These are phyloP conservation scores for Hirsutella rhossiliensis DNA, from an alignment of 2,329 filamentous ascomycete species.

Conservation along the genomic window DNA sequence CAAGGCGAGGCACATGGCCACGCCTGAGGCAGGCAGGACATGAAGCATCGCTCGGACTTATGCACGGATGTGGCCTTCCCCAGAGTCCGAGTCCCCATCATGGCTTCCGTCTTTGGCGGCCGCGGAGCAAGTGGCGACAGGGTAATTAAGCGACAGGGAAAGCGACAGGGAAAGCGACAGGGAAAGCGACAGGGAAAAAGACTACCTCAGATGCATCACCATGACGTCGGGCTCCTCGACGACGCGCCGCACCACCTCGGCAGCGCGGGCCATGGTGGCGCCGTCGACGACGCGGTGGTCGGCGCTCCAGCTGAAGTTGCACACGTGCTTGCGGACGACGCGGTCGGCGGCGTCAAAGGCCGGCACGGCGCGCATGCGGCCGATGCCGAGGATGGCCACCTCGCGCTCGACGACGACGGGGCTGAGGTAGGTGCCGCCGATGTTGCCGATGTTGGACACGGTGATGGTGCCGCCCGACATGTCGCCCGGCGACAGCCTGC, in stretches of 20 bases:
- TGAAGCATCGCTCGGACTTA: no score
- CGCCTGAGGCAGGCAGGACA: no score
- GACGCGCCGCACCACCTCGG: slow-evolving; percentile 63
- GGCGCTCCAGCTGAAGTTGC: slow-evolving; percentile 92
- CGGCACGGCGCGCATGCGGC: slow-evolving; percentile 67
- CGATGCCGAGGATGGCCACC: slow-evolving; percentile 84
- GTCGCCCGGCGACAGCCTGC: slow-evolving; percentile 63
- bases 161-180: no score
- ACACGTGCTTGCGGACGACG: slow-evolving; percentile 65
- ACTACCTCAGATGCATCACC: slow-evolving; percentile 71
- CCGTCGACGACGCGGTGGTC: slow-evolving; percentile 93
- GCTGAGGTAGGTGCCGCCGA: slow-evolving; percentile 83
- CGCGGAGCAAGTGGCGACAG: no score
- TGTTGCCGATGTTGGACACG: slow-evolving; percentile 90
- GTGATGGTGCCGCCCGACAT: slow-evolving; percentile 84
- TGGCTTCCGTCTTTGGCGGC: no score
- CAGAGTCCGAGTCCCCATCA: no score
- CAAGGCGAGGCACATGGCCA: no score
- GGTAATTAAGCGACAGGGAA: no score
- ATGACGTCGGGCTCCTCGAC: slow-evolving; percentile 81
- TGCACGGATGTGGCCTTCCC: no score
- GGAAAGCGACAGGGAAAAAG: no score
- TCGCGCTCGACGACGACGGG: slow-evolving; percentile 87
- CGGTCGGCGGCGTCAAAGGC: slow-evolving; percentile 53
- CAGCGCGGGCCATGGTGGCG: slow-evolving; percentile 85